Base-by-base conservation (phyloP, 352 stramenopile species). In the Globisporangium heterothallicum region DNA sequence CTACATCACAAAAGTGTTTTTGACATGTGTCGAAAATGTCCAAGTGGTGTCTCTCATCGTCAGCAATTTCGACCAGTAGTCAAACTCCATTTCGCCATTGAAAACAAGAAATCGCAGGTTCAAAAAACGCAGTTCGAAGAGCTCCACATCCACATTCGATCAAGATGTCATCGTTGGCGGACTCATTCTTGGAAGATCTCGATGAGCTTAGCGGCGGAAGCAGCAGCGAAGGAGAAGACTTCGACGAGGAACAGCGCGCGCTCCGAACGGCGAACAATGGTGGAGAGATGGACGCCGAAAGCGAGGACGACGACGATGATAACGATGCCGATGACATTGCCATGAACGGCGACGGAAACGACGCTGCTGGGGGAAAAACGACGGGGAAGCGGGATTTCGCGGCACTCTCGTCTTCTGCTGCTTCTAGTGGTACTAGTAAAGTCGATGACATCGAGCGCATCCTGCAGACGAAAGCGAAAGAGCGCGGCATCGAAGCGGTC, bases 111-210 rank as follows among this genome's bases (percentile, higher is more conserved):
- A 12, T 24, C 27, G n/a, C 4, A 29, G 42, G 21, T 25, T 16
- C 24, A 25, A 43, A 21, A 58, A 19, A 10, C 27, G 26, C 6
- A 45, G 7, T 14, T 36, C 46, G 29, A 16, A 30, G 7, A 51
- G 22, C 34, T n/a, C n/a, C n/a, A n/a, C n/a, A n/a, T n/a, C n/a
- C n/a, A n/a, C n/a, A n/a, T n/a, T n/a, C n/a, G n/a, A 42, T 27
- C 56, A 67, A n/a, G 26, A 94, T 94, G 83, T 78, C 78, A 53
- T 88, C 86, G 42, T 65, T 96, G 7, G 86, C 86, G 6, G 86
- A 92, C 59, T 93, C 85, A 27, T 96, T 96, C 61, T 65, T 96
- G 16, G 86, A 93, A 56, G 86, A 96, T 64, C 67, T 96, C 35
- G 86, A 96, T 57, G 82, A 95, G 53, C 81, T 96, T 25, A 91